Conservation (phyloP, 2,329 filamentous ascomycete species). For the Zymoseptoria tritici region DNA sequence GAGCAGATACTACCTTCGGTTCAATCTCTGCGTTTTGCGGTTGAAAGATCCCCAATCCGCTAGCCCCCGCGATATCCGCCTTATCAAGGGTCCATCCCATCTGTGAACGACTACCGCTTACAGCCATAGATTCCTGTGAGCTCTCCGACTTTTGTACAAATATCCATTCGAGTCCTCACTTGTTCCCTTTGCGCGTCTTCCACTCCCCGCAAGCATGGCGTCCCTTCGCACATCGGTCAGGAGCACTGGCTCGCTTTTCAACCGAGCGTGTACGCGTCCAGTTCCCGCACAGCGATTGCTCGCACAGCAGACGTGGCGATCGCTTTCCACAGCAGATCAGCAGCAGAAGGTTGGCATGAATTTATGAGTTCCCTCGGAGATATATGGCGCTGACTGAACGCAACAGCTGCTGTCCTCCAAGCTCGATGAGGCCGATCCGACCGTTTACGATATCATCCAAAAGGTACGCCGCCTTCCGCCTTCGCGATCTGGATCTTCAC, state of each 20-base stretch:
- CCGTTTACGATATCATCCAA: slow-evolving; percentile 81
- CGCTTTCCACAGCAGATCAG: slow-evolving; percentile 35
- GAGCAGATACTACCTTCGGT: too few species aligned
- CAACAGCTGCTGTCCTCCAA: slow-evolving; percentile 67
- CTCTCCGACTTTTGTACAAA: not conserved
- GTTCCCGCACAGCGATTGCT: slow-evolving; percentile 20
- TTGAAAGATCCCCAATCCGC: not conserved
- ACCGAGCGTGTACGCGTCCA: slow-evolving; percentile 26
- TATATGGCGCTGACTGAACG: too few species aligned
- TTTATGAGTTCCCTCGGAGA: not conserved
- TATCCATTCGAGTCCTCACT: not conserved
- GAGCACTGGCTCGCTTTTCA: slow-evolving; percentile 33
- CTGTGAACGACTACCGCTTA: not conserved
- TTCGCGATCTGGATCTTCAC: not conserved
- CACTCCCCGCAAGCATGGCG: slow-evolving; percentile 31
- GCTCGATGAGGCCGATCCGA: slow-evolving; percentile 77
- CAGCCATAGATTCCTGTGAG: not conserved
- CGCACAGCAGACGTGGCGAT: slow-evolving; percentile 31
- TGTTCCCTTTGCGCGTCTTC: not conserved
- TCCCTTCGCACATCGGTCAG: slow-evolving; percentile 34
- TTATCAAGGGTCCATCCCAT: not conserved
- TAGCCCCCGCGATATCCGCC: not conserved
- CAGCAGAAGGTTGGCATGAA: slow-evolving; percentile 41
- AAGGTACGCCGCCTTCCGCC: slow-evolving; percentile 52
- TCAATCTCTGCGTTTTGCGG: too few species aligned